Evolutionary conservation across 148 eudicot genomes (phyloP), one percentile per base, ranked within the genome.

Genomic region (Rhododendron ferrugineum): DNA sequence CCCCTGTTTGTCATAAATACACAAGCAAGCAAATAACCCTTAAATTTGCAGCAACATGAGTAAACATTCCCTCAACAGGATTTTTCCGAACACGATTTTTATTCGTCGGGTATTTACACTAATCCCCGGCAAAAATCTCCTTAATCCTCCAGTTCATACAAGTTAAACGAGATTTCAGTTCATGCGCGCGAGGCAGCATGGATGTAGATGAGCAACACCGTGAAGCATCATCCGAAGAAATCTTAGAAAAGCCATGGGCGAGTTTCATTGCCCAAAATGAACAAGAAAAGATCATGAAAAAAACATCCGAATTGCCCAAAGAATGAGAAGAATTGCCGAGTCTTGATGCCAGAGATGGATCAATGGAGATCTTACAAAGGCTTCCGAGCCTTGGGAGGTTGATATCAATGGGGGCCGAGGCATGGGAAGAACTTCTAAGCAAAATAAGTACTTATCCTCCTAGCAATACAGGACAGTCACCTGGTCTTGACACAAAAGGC

Each of bases 311-410:
- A 44, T 3, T 34, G 54, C 56, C 74, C 16, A 73, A 44, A 30
- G 26, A 83, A 80, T 89, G 94, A 92, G 89, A 82, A 11, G 90
- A 42, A 11, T 64, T 92, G 60, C 95, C 94, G 30, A 83, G 30
- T 28, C 92, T 91, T 26, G 90, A 86, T 6, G 82, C 84, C 20
- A n/a, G 54, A 20, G 87, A 79, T 11, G 79, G 87, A 44, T 76
- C 85, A 40, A 54, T 72, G 68, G 83, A 89, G 42, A 47, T 85
- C 36, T 62, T 93, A 70, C 87, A 92, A 84, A 93, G 96, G 86
- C 84, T 93, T 58, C 98, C 96, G 7, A 95, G 95, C 83, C 84
- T 95, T 70, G 95, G 93, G 72, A 89, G 95, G 85, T 94, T 92
- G 94, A 82, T 92, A 32, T 95, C 98, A 10, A 95, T 93, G 97